Percentiles rank a stretch among this genome's conserved stretches.
Evolutionary conservation across 1,284 basidiomycete genomes (phyloP).

Genomic region (Moesziomyces sp.): DNA sequence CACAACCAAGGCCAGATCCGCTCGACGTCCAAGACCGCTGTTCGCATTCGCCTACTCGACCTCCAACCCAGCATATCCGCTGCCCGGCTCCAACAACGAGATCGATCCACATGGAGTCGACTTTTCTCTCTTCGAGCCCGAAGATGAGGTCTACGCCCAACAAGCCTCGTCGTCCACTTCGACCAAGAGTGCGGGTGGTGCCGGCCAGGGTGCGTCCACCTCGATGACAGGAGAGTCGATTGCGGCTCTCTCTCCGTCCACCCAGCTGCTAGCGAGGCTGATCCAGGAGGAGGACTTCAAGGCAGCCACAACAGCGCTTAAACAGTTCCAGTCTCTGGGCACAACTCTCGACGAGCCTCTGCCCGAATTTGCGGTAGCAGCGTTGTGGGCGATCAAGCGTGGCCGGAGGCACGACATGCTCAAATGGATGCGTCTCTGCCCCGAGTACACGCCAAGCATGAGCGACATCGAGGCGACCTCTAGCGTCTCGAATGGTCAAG

Average conservation of each 20-base stretch:
- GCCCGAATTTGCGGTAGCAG: conserved; percentile 28
- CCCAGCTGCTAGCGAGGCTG: conserved; percentile 37
- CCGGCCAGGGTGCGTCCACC: neutral
- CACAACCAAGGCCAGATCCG: conserved; percentile 1
- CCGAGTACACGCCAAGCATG: conserved; percentile 13
- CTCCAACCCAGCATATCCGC: conserved; percentile 23
- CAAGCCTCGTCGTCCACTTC: conserved; percentile 7
- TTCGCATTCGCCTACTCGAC: conserved; percentile 29
- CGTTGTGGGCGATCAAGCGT: conserved; percentile 31
- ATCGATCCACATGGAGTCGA: conserved; percentile 59
- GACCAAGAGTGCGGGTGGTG: neutral
- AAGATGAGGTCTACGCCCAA: conserved; percentile 23
- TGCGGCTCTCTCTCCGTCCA: conserved; percentile 9
- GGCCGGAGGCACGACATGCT: conserved; percentile 30
- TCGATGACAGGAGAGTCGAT: neutral
- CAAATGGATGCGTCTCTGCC: conserved; percentile 46
- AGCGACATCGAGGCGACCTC: conserved; percentile 13
- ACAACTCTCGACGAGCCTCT: conserved; percentile 17
- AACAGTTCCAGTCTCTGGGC: conserved; percentile 25
- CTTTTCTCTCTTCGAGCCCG: conserved; percentile 53
- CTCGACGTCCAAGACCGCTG: conserved; percentile 3
- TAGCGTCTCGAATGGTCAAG: neutral
- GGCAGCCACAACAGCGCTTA: conserved; percentile 31
- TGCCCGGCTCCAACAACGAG: conserved; percentile 53
- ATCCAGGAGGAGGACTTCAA: conserved; percentile 32